Evolutionary conservation across 2,329 filamentous ascomycete genomes (phyloP).

Genomic region (Ophiocordyceps polyrhachis-furcata): DNA sequence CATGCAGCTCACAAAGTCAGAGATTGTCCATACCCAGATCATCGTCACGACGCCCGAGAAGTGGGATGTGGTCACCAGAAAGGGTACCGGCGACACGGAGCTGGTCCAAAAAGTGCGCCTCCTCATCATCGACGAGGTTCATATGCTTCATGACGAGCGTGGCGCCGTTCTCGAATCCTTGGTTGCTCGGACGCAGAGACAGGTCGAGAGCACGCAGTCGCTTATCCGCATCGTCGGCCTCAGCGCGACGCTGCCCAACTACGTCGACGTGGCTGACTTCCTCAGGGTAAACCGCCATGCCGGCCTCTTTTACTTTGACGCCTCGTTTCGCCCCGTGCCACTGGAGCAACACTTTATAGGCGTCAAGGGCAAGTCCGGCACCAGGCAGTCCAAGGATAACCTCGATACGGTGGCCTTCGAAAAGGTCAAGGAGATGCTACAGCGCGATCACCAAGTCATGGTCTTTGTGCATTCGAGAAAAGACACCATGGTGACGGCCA

Average conservation of each 20-base stretch:
- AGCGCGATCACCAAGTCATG: constrained; percentile 91
- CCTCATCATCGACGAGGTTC: constrained; percentile 95
- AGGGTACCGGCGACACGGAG: constrained; percentile 93
- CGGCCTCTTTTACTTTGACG: constrained; percentile 92
- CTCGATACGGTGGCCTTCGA: constrained; percentile 77
- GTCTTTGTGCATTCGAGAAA: constrained; percentile 96
- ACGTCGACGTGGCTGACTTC: constrained; percentile 91
- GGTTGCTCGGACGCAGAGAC: constrained; percentile 82
- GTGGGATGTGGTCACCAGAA: constrained; percentile 96
- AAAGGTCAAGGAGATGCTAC: constrained; percentile 86
- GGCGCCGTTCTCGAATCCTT: constrained; percentile 91
- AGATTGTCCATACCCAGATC: constrained; percentile 91
- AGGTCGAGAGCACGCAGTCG: constrained; percentile 95
- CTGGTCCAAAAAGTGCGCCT: constrained; percentile 92
- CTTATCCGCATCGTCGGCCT: constrained; percentile 91
- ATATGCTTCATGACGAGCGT: constrained; percentile 97
- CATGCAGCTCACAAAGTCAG: constrained; percentile 94
- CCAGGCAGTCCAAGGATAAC: constrained; percentile 70
- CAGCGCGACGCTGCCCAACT: constrained; percentile 91
- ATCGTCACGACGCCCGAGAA: constrained; percentile 98
- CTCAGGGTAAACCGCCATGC: constrained; percentile 86
- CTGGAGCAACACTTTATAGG: constrained; percentile 95
- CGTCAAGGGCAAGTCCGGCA: constrained; percentile 76
- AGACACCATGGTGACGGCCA: constrained; percentile 78
- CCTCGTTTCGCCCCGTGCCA: constrained; percentile 87